Evolutionary conservation across 345 rosid genomes (phyloP).

Genomic region (Raphanus raphanistrum): DNA sequence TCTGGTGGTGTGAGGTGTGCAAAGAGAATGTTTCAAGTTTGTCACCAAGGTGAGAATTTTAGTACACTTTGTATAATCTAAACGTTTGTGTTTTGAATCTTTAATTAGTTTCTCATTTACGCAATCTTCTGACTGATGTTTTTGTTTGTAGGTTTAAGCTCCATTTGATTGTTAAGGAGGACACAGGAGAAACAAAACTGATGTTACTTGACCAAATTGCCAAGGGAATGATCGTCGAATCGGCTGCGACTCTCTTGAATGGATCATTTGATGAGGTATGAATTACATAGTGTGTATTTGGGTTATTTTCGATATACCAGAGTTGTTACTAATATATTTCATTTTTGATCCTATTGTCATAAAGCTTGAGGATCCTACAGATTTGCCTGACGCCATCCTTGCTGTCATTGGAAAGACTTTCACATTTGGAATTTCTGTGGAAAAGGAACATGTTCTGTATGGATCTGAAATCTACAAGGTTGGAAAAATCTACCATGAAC

Average conservation of each 20-base stretch:
- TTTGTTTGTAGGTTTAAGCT: neutral
- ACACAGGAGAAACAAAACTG: too few relatives aligned
- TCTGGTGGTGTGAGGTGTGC: neutral
- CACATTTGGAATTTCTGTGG: neutral
- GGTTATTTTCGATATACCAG: neutral
- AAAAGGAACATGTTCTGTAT: neutral
- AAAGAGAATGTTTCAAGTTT: neutral
- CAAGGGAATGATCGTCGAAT: neutral
- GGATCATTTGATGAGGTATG: neutral
- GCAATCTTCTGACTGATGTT: neutral
- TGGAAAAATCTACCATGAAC: neutral
- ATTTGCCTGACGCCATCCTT: neutral
- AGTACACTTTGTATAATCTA: neutral
- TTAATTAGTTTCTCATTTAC: too few relatives aligned
- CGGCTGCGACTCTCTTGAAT: neutral
- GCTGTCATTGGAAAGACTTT: neutral
- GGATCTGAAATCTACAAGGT: neutral
- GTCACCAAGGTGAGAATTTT: neutral
- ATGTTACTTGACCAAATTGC: neutral
- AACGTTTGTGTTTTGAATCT: too few relatives aligned
- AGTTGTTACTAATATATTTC: neutral
- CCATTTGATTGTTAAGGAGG: neutral
- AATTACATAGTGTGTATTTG: too few relatives aligned
- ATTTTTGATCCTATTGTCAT: too few relatives aligned
- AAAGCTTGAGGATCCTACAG: neutral